A percentile compares a stretch with the other conserved stretches of the same genome.
Conservation (phyloP, 768 basidiomycete genomes). For the Boletus vermiculosoides region DNA sequence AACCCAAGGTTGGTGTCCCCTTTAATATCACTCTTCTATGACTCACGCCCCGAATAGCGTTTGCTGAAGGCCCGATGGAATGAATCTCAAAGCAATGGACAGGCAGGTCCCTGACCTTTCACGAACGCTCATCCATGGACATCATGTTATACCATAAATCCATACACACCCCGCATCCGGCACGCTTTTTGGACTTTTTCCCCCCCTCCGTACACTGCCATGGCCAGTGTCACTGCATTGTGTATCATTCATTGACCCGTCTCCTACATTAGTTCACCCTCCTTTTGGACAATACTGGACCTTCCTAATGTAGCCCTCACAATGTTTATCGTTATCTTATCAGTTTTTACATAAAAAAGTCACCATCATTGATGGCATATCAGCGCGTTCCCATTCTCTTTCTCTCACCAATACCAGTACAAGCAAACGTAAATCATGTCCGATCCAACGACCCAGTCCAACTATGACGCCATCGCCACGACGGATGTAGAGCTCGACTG, state of each 20-base stretch:
- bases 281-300: constrained; percentile 4
- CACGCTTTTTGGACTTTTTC: not conserved
- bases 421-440: constrained; percentile 3
- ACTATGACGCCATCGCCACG: constrained; percentile 67
- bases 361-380: not conserved
- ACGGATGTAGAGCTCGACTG: constrained; percentile 74
- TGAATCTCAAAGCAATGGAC: constrained; percentile 7
- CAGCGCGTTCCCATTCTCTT: not conserved
- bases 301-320: constrained; percentile 10
- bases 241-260: constrained; percentile 3
- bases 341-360: not conserved
- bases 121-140: not conserved
- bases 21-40: too few relatives aligned
- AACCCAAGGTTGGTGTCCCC: constrained; percentile 20
- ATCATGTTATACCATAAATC: constrained; percentile 8
- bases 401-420: not conserved
- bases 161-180: not conserved
- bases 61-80: constrained; percentile 18
- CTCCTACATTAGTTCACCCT: constrained; percentile 1
- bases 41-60: constrained; percentile 14
- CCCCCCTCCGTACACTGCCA: not conserved
- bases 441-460: constrained; percentile 79
- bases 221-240: not conserved
- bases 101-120: not conserved
- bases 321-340: constrained; percentile 3